Conservation (phyloP, 768 basidiomycete species). For the Phaffia tasmanica region DNA sequence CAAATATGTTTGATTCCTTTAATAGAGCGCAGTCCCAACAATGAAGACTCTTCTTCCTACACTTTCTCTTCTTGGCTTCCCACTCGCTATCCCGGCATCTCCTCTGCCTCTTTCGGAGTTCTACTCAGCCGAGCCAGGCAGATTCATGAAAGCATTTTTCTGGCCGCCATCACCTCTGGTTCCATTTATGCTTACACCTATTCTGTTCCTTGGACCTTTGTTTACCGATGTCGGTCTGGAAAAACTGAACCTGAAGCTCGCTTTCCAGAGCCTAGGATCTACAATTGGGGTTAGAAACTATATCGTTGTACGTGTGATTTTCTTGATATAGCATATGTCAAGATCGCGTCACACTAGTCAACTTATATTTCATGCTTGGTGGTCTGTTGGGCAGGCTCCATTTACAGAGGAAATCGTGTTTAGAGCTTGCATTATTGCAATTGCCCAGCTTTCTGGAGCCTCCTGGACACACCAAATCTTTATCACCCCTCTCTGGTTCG, state of each 20-base stretch:
- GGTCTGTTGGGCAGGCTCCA: conserved; percentile 52
- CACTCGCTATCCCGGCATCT: not conserved
- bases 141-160: not conserved
- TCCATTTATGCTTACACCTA: conserved; percentile 19
- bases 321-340: conserved; percentile 4
- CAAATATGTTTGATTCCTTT: not conserved
- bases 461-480: conserved; percentile 56
- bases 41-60: not conserved
- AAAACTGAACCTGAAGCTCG: conserved; percentile 35
- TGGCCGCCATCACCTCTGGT: conserved; percentile 13
- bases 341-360: not conserved
- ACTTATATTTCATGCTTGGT: not conserved
- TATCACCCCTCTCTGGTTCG: conserved; percentile 73
- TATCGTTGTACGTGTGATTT: conserved; percentile 39
- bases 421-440: conserved; percentile 65
- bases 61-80: conserved; percentile 24
- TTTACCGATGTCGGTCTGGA: conserved; percentile 42
- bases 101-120: not conserved
- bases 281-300: conserved; percentile 65
- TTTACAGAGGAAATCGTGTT: conserved; percentile 89
- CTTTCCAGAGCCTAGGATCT: conserved; percentile 43
- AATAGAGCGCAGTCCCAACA: conserved; percentile 1
- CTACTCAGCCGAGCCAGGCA: not conserved
- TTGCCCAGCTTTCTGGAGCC: conserved; percentile 57
- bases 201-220: conserved; percentile 63